These are phyloP conservation scores for Trichoderma sp. DNA, from an alignment of 2,329 filamentous ascomycete species.

Conservation along the genomic window DNA sequence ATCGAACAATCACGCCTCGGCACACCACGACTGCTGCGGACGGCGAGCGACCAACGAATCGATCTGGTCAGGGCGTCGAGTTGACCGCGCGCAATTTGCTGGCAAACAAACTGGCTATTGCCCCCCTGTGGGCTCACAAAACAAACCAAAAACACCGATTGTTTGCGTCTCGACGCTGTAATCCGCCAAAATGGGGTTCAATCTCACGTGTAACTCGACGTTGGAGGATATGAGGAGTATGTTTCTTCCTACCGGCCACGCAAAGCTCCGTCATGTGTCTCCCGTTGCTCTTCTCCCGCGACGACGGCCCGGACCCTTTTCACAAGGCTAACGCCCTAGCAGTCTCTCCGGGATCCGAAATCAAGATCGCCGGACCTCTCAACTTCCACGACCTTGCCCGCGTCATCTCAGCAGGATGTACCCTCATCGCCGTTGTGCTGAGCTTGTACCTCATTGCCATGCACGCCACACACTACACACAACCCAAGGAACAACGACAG, in stretches of 20 bases:
- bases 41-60: background rate
- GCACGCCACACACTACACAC: conserved; percentile 61
- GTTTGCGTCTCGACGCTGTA: background rate
- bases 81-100: background rate
- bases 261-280: background rate
- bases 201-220: conserved; percentile 43
- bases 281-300: background rate
- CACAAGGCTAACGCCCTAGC: conserved; percentile 2
- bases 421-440: conserved; percentile 50
- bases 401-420: conserved; percentile 48
- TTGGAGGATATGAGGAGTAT: conserved; percentile 45
- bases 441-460: conserved; percentile 58
- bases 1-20: background rate
- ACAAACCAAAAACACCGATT: background rate
- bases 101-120: background rate
- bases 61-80: background rate
- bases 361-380: conserved; percentile 45
- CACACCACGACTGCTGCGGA: background rate
- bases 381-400: conserved; percentile 57
- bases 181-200: conserved; percentile 28
- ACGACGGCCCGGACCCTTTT: background rate
- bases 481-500: conserved; percentile 59
- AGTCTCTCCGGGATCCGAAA: conserved; percentile 45
- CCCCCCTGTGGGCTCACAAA: conserved; percentile 5
- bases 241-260: conserved; percentile 24